Evolutionary conservation across 805 yeast species (phyloP).

Genomic region (Babjeviella inositovora): DNA sequence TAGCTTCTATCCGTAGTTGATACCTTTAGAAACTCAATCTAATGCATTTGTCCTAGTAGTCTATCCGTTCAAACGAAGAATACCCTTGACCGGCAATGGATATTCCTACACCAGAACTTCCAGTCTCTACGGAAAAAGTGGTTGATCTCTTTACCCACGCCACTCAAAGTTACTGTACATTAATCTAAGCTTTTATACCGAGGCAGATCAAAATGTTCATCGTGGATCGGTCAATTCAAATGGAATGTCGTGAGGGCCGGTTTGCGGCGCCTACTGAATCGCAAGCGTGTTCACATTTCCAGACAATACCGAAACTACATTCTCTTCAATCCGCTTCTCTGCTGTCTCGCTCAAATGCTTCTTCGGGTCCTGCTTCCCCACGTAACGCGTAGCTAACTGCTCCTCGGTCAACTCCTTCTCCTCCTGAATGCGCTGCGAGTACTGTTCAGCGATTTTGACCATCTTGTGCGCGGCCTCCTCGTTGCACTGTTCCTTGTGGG

Average conservation of each 20-base stretch:
- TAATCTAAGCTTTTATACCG: no score
- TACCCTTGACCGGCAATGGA: no score
- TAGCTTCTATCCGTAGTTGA: no score
- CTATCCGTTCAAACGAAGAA: no score
- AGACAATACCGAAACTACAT: slow-evolving; percentile 73
- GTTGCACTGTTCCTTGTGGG: slow-evolving; percentile 62
- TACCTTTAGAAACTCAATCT: no score
- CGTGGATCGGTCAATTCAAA: no score
- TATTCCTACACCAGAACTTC: no score
- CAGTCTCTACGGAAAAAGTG: no score
- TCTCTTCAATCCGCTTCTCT: slow-evolving; percentile 73
- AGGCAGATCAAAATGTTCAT: no score
- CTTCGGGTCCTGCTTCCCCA: slow-evolving; percentile 98
- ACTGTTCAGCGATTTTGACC: slow-evolving; percentile 83
- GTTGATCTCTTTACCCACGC: no score
- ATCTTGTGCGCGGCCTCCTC: slow-evolving; percentile 56
- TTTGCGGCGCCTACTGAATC: slow-evolving; percentile 37
- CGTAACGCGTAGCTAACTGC: slow-evolving; percentile 87
- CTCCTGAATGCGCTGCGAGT: slow-evolving; percentile 81
- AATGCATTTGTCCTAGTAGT: no score
- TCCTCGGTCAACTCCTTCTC: slow-evolving; percentile 82
- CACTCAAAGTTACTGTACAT: no score
- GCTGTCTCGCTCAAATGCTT: slow-evolving; percentile 89
- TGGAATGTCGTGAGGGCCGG: background rate
- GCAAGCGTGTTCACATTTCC: slow-evolving; percentile 86